phyloP scores from a whole-genome alignment of 2,329 filamentous ascomycete species.

The Ophiostoma novo-ulmi region DNA sequence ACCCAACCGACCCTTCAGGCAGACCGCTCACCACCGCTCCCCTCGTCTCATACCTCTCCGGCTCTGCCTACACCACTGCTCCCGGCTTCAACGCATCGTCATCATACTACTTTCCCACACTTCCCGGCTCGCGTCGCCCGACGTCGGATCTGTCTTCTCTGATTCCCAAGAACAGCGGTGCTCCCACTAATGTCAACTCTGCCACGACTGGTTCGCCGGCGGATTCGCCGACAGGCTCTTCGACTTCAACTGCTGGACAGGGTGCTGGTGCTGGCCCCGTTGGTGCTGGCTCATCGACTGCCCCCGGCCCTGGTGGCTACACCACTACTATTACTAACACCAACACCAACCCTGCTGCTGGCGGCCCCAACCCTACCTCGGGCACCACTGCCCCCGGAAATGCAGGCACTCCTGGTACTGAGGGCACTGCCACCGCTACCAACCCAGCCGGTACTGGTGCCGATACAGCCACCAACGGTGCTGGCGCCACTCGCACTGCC shows the following conservation, averaged over 20 bases:
- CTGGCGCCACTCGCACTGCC: neutral
- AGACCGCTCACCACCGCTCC: neutral
- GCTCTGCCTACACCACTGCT: neutral
- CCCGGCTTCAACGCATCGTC: neutral
- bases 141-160: neutral
- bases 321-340: neutral
- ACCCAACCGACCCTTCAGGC: neutral
- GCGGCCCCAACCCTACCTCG: neutral
- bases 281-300: no score
- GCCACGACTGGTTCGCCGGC: neutral
- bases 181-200: neutral
- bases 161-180: neutral
- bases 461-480: neutral
- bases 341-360: neutral
- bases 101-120: constrained; percentile 2
- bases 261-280: neutral
- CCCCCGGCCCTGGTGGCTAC: neutral
- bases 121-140: neutral
- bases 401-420: neutral
- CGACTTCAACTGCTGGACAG: neutral
- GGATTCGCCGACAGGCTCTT: no score
- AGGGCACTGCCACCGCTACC: neutral
- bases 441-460: neutral
- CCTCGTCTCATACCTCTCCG: constrained; percentile 6
- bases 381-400: no score